Conservation (phyloP, 352 stramenopile genomes). For the Pythium diclinum region DNA sequence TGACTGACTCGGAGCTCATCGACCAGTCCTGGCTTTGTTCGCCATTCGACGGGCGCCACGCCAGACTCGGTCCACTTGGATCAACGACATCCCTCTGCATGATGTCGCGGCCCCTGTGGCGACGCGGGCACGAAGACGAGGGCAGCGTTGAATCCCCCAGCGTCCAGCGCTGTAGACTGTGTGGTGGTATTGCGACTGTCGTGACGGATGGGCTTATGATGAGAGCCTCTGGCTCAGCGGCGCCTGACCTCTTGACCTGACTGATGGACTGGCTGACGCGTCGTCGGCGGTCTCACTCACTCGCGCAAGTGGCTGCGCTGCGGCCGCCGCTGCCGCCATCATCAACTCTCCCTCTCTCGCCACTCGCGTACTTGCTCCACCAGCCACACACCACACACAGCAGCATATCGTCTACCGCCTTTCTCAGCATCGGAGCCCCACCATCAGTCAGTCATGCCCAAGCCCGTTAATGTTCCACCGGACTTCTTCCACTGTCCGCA, state of each 20-base stretch:
- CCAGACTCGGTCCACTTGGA: neutral
- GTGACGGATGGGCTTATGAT: neutral
- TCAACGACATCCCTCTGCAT: neutral
- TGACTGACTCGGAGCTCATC: neutral
- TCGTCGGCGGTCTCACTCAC: neutral
- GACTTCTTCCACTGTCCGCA: conserved; percentile 56
- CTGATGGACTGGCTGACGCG: neutral
- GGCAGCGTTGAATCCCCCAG: too few species aligned
- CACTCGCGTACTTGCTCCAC: neutral
- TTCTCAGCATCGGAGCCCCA: too few species aligned
- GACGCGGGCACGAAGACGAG: neutral
- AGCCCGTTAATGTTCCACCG: conserved; percentile 33
- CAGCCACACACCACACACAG: neutral
- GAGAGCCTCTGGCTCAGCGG: neutral
- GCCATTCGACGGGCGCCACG: neutral
- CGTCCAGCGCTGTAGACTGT: neutral
- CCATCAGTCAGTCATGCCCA: neutral
- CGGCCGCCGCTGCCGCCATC: neutral
- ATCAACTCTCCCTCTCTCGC: neutral
- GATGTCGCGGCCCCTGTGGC: neutral
- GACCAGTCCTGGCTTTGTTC: neutral
- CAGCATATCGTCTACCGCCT: neutral
- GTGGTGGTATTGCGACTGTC: neutral
- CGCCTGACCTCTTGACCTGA: too few species aligned
- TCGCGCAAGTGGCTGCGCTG: neutral